Conservation (phyloP, 1,284 basidiomycete species). For the Phellopilus nigrolimitatus region DNA sequence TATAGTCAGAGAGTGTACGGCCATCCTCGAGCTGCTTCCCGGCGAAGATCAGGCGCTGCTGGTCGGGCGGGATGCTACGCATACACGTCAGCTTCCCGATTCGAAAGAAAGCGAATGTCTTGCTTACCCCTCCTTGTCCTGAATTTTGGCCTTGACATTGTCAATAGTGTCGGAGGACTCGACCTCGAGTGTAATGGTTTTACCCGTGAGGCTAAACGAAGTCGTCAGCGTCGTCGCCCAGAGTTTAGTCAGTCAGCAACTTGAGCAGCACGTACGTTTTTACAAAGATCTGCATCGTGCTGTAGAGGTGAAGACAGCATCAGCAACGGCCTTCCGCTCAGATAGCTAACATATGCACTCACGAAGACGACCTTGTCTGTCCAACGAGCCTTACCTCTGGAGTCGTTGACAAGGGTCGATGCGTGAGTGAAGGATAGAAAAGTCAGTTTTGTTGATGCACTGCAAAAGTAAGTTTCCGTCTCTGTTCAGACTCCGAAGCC, state of each 20-base stretch:
- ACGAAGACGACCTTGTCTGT: slow-evolving; percentile 67
- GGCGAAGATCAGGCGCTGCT: slow-evolving; percentile 97
- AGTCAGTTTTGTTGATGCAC: slow-evolving; percentile 3
- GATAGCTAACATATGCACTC: background rate
- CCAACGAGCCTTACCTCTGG: slow-evolving; percentile 78
- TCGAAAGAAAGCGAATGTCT: slow-evolving; percentile 4
- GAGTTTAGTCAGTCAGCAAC: slow-evolving; percentile 2
- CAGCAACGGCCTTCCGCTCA: background rate
- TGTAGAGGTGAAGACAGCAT: background rate
- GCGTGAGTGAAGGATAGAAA: slow-evolving; percentile 20
- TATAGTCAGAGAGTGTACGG: slow-evolving; percentile 85
- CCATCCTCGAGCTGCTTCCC: slow-evolving; percentile 98
- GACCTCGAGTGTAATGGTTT: slow-evolving; percentile 97
- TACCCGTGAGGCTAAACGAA: slow-evolving; percentile 84
- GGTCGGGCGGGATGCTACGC: slow-evolving; percentile 84
- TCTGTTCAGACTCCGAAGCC: background rate
- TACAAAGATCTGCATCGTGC: slow-evolving; percentile 89
- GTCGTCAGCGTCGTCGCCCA: slow-evolving; percentile 4
- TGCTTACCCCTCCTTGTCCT: slow-evolving; percentile 88
- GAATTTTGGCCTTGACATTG: slow-evolving; percentile 96
- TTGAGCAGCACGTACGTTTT: slow-evolving; percentile 67
- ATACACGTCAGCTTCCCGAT: background rate
- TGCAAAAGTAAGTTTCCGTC: background rate
- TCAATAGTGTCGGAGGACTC: slow-evolving; percentile 97
- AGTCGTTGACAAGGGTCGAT: slow-evolving; percentile 73